Percentiles rank a stretch among this genome's conserved stretches.
Evolutionary conservation across 2,329 filamentous ascomycete genomes (phyloP).

Genomic region (Dactylellina leptospora): DNA sequence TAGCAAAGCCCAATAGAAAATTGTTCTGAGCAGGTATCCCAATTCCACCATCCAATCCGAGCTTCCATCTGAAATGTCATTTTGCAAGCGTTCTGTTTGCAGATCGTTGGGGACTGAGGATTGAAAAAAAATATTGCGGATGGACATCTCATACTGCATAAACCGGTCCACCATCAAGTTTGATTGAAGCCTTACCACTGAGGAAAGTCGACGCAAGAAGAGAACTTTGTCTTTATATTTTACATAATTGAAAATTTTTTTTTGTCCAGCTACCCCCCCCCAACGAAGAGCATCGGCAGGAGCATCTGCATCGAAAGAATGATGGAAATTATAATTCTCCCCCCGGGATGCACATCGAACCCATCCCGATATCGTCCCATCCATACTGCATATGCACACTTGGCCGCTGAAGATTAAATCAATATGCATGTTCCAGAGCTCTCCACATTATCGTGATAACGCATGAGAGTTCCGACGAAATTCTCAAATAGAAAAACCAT

Average conservation of each 20-base stretch:
- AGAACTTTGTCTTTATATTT: background rate
- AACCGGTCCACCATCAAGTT: no score
- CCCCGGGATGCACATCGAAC: constrained; percentile 40
- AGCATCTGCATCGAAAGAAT: constrained; percentile 5
- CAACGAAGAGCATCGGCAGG: constrained; percentile 34
- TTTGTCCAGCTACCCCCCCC: background rate
- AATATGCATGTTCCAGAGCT: constrained; percentile 42
- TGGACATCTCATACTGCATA: constrained; percentile 1
- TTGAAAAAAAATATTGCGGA: no score
- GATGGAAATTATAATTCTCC: constrained; percentile 4
- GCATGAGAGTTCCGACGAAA: constrained; percentile 47
- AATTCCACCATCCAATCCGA: no score
- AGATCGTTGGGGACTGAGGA: no score
- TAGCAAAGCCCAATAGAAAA: no score
- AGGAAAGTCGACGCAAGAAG: no score
- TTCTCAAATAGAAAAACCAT: background rate
- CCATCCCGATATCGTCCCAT: background rate
- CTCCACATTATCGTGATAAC: constrained; percentile 20
- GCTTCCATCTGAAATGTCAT: no score
- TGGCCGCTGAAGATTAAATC: constrained; percentile 7
- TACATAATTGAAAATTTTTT: background rate
- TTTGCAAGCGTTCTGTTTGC: no score
- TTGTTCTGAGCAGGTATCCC: no score
- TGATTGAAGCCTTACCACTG: no score
- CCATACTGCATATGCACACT: constrained; percentile 19